Conservation (phyloP, 768 basidiomycete species). For the Boletus insuetus region DNA sequence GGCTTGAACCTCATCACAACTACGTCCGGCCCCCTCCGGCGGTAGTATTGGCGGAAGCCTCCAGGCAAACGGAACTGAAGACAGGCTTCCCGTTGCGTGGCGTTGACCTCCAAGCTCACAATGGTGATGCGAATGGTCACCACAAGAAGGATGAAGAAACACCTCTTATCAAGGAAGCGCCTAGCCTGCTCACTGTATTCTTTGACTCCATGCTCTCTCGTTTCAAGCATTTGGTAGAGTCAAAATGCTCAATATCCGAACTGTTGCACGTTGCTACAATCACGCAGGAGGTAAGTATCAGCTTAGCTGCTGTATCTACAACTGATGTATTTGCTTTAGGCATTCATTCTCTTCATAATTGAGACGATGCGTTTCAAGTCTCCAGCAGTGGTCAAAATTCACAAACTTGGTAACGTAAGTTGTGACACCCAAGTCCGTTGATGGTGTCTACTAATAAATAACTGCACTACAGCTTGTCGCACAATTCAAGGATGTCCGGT, state of each 20-base stretch:
- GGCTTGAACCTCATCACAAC: conserved; percentile 78
- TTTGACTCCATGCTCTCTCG: conserved; percentile 61
- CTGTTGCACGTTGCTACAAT: conserved; percentile 72
- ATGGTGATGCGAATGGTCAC: conserved; percentile 38
- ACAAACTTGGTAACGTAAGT: conserved; percentile 71
- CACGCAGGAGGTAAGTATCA: conserved; percentile 60
- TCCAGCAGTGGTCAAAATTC: conserved; percentile 61
- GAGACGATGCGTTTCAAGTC: conserved; percentile 74
- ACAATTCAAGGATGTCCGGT: conserved; percentile 61
- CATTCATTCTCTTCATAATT: conserved; percentile 66
- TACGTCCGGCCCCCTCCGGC: conserved; percentile 67
- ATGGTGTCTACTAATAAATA: neutral
- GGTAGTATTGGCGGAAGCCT: conserved; percentile 70
- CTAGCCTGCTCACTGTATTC: conserved; percentile 50
- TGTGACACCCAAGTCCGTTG: neutral
- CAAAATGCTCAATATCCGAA: conserved; percentile 45
- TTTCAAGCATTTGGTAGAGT: conserved; percentile 44
- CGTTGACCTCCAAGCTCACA: conserved; percentile 42
- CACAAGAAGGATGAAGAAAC: conserved; percentile 71
- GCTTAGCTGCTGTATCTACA: neutral
- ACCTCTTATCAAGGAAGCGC: conserved; percentile 61
- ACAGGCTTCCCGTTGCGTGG: conserved; percentile 67
- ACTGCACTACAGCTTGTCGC: conserved; percentile 53
- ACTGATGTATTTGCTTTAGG: conserved; percentile 40
- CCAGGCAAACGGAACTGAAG: conserved; percentile 69